Base-by-base conservation (phyloP, 2,329 filamentous ascomycete species). In the Pyrenochaeta sp. region DNA sequence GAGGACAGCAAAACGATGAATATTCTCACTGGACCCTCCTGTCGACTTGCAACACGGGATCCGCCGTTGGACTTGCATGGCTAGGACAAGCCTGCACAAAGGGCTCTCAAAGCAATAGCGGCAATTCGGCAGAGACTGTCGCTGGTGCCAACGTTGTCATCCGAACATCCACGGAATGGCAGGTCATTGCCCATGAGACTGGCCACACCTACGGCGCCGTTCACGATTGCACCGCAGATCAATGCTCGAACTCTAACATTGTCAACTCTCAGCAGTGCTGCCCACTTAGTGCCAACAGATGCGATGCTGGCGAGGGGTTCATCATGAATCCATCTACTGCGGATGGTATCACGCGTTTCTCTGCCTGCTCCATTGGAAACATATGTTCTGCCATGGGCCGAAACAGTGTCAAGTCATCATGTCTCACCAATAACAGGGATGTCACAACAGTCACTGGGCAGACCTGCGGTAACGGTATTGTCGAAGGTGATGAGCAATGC, bases 301-400 rank as follows among this genome's bases (percentile, higher is more conserved):
- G 94, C 69, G 79, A 95, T 69, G 94, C 94, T 15, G 76, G 79
- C 28, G 86, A 83, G n/a, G 72, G 80, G 47, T 99, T 85, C 73
- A 91, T 99, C 72, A 99, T 99, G 94, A 97, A 97, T 68, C 94
- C 94, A 0, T 94, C 89, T 8, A 94, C 93, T 1, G 82, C 81
- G 9, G 69, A 77, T 7, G 82, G 83, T 43, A 90, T 96, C 66
- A 87, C 81, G 1, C 75, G 81, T 28, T 99, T 99, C 74, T 96
- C 91, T 1, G 81, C 87, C 2, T 99, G 94, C 75, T 88, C 86
- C 17, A 81, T 99, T 55, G 94, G 94, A 53, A 97, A 97, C 65
- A 90, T 99, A 48, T 99, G 94, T 75, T 89, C 88, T 5, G 91
- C 90, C 20, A 79, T 99, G 53, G 84, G 82, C 38, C 82, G 87